Conservation (phyloP, 257 asterid genomes). For the Solanum verrucosum region DNA sequence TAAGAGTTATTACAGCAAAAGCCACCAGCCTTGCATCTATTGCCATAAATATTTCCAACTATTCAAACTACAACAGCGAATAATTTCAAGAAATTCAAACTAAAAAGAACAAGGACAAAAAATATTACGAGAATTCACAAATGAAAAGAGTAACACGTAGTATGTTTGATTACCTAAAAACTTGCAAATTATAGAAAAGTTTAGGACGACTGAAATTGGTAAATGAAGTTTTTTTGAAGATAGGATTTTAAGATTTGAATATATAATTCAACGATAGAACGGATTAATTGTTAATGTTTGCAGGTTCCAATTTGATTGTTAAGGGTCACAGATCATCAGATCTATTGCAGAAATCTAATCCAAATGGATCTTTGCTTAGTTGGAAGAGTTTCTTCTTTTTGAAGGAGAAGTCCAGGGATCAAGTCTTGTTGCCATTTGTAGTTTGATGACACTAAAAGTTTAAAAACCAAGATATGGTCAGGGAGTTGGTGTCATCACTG, state of each 20-base stretch:
- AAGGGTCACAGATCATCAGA: not conserved
- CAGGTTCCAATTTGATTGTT: not conserved
- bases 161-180: not conserved
- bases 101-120: not conserved
- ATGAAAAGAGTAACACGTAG: not conserved
- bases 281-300: not conserved
- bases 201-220: not conserved
- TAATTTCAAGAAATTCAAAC: not conserved
- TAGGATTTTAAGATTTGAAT: not conserved
- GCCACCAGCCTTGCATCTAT: not conserved
- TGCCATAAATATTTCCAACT: too few relatives aligned
- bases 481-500: not conserved
- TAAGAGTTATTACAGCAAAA: not conserved
- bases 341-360: not conserved
- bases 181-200: not conserved
- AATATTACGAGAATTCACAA: not conserved
- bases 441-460: not conserved
- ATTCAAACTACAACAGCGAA: not conserved
- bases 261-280: not conserved
- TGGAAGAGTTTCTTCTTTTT: not conserved
- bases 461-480: not conserved
- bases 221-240: not conserved
- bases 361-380: not conserved
- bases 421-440: not conserved
- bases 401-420: not conserved